Conservation (phyloP, 2,329 filamentous ascomycete species). For the Talaromyces sp. region DNA sequence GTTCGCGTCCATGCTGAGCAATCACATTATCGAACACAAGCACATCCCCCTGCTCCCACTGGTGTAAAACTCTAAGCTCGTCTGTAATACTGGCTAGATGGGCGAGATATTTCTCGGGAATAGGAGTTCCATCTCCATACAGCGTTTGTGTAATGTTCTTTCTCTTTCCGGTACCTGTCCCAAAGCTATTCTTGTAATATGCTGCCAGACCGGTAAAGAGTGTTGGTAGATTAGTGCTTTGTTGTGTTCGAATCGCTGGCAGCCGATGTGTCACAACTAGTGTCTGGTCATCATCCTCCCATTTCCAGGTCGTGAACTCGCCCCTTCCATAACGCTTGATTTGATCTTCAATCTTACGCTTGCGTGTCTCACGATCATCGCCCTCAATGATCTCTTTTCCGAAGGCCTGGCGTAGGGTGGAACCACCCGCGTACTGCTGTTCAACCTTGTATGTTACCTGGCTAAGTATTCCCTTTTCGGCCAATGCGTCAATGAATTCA, state of each 20-base stretch:
- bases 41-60: slow-evolving; percentile 48
- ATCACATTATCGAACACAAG: slow-evolving; percentile 50
- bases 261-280: slow-evolving; percentile 44
- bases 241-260: slow-evolving; percentile 48
- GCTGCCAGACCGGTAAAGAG: slow-evolving; percentile 48
- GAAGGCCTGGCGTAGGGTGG: slow-evolving; percentile 47
- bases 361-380: slow-evolving; percentile 42
- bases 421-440: slow-evolving; percentile 46
- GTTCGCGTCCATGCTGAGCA: slow-evolving; percentile 49
- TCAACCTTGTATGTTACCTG: slow-evolving; percentile 42
- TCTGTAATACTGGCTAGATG: slow-evolving; percentile 45
- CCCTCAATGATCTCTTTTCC: slow-evolving; percentile 47
- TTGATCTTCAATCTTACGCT: slow-evolving; percentile 40
- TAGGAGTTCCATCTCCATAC: slow-evolving; percentile 47
- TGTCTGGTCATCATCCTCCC: slow-evolving; percentile 42
- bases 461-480: slow-evolving; percentile 37
- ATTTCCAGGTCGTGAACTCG: slow-evolving; percentile 48
- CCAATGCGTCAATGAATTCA: slow-evolving; percentile 43
- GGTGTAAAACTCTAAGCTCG: slow-evolving; percentile 49
- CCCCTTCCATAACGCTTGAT: slow-evolving; percentile 47
- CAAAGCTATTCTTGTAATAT: slow-evolving; percentile 32
- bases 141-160: slow-evolving; percentile 35
- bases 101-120: slow-evolving; percentile 46
- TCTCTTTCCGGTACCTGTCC: background rate
- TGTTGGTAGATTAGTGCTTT: slow-evolving; percentile 44